Evolutionary conservation across 108 stramenopile genomes (phyloP).

Genomic region (Nitzschia sp.): DNA sequence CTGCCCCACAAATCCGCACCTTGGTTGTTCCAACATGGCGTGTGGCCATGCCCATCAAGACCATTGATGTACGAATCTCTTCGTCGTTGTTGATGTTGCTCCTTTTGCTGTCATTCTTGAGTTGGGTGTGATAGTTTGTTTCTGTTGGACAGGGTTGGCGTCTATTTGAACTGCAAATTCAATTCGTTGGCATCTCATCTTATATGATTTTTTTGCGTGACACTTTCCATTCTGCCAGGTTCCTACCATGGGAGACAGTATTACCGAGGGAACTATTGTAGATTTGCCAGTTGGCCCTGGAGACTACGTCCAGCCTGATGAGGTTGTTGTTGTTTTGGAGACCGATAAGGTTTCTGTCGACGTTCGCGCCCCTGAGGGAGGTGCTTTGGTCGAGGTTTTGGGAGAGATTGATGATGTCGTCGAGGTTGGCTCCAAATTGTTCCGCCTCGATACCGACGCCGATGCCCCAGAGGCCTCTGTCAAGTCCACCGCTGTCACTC

Average conservation of each 20-base stretch:
- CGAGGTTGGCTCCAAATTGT: slow-evolving; percentile 89
- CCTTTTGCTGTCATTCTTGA: not conserved
- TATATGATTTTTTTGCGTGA: not conserved
- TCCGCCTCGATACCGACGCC: slow-evolving; percentile 87
- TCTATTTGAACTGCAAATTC: not conserved
- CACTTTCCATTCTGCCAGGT: slow-evolving; percentile 38
- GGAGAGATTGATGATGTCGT: slow-evolving; percentile 95
- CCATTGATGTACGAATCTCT: slow-evolving; percentile 57
- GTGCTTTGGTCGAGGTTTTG: slow-evolving; percentile 84
- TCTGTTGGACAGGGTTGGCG: not conserved
- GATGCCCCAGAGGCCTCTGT: slow-evolving; percentile 56
- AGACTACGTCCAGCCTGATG: slow-evolving; percentile 72
- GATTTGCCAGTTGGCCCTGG: slow-evolving; percentile 89
- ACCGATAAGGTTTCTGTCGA: slow-evolving; percentile 97
- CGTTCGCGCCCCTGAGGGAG: slow-evolving; percentile 83
- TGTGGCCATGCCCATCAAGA: slow-evolving; percentile 68
- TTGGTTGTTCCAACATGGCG: slow-evolving; percentile 34
- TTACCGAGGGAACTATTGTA: slow-evolving; percentile 96
- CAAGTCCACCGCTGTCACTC: slow-evolving; percentile 38
- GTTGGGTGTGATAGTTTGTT: not conserved
- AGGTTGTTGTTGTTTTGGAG: slow-evolving; percentile 90
- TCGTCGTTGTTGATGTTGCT: not conserved
- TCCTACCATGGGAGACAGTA: slow-evolving; percentile 94
- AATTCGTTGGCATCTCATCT: not conserved
- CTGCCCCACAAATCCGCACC: slow-evolving; percentile 13